Percentiles rank a stretch among this genome's conserved stretches.
Conservation (phyloP, 371 early-diverging fungal genomes). For the Syncephalis fuscata region DNA sequence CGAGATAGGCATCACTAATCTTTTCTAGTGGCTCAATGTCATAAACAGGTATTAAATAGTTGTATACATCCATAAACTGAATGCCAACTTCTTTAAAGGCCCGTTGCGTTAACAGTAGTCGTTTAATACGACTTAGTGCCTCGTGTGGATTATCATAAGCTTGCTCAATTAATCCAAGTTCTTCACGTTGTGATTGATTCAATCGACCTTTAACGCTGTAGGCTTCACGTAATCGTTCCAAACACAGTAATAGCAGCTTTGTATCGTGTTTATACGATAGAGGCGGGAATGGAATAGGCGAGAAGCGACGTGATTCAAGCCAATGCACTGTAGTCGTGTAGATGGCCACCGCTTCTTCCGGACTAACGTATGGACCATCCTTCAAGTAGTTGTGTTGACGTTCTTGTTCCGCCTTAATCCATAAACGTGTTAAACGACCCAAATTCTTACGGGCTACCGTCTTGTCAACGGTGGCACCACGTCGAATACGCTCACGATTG, state of each 20-base stretch:
- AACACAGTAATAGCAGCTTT: slow-evolving; percentile 85
- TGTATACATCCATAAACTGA: slow-evolving; percentile 96
- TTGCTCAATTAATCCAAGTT: slow-evolving; percentile 92
- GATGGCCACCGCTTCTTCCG: slow-evolving; percentile 95
- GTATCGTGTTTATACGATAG: slow-evolving; percentile 98
- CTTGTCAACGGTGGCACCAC: slow-evolving; percentile 98
- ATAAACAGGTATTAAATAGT: slow-evolving; percentile 90
- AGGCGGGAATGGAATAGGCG: slow-evolving; percentile 98
- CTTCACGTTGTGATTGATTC: slow-evolving; percentile 94
- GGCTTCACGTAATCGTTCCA: slow-evolving; percentile 91
- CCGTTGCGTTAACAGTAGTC: slow-evolving; percentile 89
- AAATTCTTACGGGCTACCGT: slow-evolving; percentile 95
- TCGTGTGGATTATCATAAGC: slow-evolving; percentile 97
- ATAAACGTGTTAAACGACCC: slow-evolving; percentile 95
- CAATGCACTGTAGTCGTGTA: slow-evolving; percentile 96
- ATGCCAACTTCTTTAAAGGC: slow-evolving; percentile 99
- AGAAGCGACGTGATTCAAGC: slow-evolving; percentile 93
- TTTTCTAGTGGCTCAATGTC: slow-evolving; percentile 97
- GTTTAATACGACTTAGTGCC: slow-evolving; percentile 88
- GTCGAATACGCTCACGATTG: slow-evolving; percentile 95
- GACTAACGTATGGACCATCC: slow-evolving; percentile 94
- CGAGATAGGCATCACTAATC: slow-evolving; percentile 97
- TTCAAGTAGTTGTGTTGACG: slow-evolving; percentile 97
- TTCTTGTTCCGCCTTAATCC: slow-evolving; percentile 98
- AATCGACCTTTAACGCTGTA: slow-evolving; percentile 91